Evolutionary conservation across 169 alveolate genomes (phyloP).

Genomic region (Eimeria acervulina): DNA sequence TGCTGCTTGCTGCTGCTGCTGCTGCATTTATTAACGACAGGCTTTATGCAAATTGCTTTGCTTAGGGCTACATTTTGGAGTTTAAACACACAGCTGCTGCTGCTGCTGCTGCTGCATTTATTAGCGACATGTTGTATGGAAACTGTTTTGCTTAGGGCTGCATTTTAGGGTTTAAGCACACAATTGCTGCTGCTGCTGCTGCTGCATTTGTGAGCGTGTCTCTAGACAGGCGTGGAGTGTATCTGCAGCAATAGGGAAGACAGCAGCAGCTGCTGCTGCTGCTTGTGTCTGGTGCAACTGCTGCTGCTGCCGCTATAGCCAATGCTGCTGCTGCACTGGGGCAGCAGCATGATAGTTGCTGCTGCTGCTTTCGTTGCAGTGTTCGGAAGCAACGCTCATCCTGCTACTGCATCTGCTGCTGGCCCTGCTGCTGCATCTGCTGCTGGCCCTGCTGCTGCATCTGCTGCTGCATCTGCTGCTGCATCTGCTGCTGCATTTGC

Average conservation of each 20-base stretch:
- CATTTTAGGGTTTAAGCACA: too few species aligned
- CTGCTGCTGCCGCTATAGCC: slow-evolving; percentile 15
- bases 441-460: too few species aligned
- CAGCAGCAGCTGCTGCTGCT: slow-evolving; percentile 21
- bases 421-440: neutral
- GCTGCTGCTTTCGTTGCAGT: slow-evolving; percentile 3
- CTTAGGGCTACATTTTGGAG: too few species aligned
- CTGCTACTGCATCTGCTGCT: slow-evolving; percentile 1
- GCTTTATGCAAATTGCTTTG: neutral
- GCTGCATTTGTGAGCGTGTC: neutral
- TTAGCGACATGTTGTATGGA: neutral
- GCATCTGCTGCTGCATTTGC: slow-evolving; percentile 11
- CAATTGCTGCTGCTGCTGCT: slow-evolving; percentile 8
- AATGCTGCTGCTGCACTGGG: neutral
- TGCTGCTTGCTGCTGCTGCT: neutral
- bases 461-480: slow-evolving; percentile 5
- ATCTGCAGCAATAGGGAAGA: neutral
- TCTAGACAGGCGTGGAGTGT: neutral
- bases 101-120: neutral
- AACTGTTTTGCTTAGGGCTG: too few species aligned
- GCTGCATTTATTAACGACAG: neutral
- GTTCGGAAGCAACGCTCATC: neutral
- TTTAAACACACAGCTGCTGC: neutral
- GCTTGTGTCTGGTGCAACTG: neutral
- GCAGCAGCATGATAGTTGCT: neutral